phyloP scores from a whole-genome alignment of 2,329 filamentous ascomycete genomes.

The Penicillium rolfsii region DNA sequence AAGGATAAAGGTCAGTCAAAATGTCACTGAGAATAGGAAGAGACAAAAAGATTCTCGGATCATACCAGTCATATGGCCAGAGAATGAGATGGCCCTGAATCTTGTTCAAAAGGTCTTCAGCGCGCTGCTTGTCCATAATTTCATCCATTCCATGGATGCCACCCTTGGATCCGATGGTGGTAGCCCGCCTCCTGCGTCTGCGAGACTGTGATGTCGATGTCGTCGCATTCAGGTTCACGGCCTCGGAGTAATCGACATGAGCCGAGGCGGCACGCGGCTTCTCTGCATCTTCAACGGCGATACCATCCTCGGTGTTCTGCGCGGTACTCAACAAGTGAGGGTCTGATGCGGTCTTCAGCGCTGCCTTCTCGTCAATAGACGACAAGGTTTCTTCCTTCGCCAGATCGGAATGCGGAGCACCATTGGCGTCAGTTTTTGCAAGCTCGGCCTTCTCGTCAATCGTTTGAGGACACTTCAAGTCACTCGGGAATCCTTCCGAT shows the following conservation, averaged over 20 bases:
- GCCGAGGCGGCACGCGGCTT: constrained; percentile 36
- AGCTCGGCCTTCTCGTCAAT: constrained; percentile 42
- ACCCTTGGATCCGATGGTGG: constrained; percentile 51
- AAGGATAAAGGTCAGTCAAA: constrained; percentile 16
- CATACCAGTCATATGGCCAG: constrained; percentile 90
- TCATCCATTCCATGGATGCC: constrained; percentile 67
- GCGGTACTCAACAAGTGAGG: constrained; percentile 28
- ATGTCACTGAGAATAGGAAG: background rate
- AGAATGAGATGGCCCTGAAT: constrained; percentile 86
- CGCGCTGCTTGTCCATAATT: constrained; percentile 72
- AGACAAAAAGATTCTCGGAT: constrained; percentile 10
- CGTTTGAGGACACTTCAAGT: constrained; percentile 34
- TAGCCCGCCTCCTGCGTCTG: constrained; percentile 48
- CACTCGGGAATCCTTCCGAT: constrained; percentile 34
- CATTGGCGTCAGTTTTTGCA: constrained; percentile 38
- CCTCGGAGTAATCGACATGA: constrained; percentile 46
- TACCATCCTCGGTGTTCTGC: constrained; percentile 33
- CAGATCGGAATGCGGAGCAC: constrained; percentile 33
- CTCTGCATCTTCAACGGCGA: constrained; percentile 36
- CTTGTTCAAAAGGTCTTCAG: constrained; percentile 78
- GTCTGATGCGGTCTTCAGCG: constrained; percentile 35
- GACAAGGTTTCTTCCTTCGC: constrained; percentile 37
- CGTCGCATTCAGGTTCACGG: constrained; percentile 42
- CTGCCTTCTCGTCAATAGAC: constrained; percentile 50
- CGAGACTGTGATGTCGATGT: constrained; percentile 36